A percentile compares a stretch with the other conserved stretches of the same genome.
Conservation (phyloP, 192 early-diverging fungal species). For the Funneliformis geosporum region DNA sequence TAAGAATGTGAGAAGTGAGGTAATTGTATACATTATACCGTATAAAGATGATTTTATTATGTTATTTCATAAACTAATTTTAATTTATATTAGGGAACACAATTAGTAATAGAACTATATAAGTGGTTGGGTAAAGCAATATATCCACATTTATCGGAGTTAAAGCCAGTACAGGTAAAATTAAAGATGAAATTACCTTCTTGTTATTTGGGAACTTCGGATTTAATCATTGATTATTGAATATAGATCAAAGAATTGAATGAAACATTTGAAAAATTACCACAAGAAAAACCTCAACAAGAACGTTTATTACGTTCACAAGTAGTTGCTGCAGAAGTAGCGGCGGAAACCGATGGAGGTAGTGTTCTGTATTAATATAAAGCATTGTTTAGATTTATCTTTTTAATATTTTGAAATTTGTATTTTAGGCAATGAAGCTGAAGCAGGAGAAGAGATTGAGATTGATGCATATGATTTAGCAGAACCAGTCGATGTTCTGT, state of each 20-base stretch:
- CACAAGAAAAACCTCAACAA: constrained; percentile 62
- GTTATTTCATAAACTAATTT: background rate
- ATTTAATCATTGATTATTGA: background rate
- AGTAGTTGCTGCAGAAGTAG: constrained; percentile 56
- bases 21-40: constrained; percentile 38
- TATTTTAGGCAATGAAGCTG: constrained; percentile 36
- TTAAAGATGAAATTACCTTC: background rate
- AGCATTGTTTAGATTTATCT: background rate
- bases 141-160: constrained; percentile 70
- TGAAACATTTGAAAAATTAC: constrained; percentile 77
- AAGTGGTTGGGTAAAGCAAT: constrained; percentile 90
- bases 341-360: constrained; percentile 36
- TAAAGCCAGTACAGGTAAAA: constrained; percentile 87
- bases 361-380: constrained; percentile 24
- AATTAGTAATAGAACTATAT: constrained; percentile 84
- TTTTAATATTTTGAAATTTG: background rate
- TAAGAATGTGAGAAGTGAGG: constrained; percentile 88
- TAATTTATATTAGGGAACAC: constrained; percentile 47
- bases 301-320: constrained; percentile 80
- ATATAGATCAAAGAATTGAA: constrained; percentile 82
- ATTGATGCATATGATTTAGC: constrained; percentile 79
- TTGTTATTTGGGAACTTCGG: background rate
- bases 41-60: background rate
- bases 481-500: constrained; percentile 89
- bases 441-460: constrained; percentile 53